phyloP scores from a whole-genome alignment of 768 basidiomycete genomes.

The Tricholoma saponaceum region DNA sequence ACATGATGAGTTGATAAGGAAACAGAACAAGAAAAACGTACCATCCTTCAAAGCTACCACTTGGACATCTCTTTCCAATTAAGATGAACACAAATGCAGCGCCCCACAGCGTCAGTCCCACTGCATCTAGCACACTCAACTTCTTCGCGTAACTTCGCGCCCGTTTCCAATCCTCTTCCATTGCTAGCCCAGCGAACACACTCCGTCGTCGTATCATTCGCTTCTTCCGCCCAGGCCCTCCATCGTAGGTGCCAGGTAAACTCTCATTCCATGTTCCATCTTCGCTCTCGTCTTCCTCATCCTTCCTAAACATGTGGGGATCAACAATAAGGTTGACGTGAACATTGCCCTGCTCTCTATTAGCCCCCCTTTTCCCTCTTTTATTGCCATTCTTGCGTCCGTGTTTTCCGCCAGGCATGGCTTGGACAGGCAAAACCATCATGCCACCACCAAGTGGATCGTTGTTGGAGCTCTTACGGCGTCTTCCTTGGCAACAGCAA shows the following conservation, averaged over 20 bases:
- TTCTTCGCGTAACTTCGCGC: slow-evolving; percentile 54
- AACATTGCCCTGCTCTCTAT: slow-evolving; percentile 45
- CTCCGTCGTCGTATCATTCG: slow-evolving; percentile 39
- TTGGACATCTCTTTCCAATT: slow-evolving; percentile 60
- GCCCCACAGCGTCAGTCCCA: slow-evolving; percentile 50
- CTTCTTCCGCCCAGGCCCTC: slow-evolving; percentile 26
- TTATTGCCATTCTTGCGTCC: slow-evolving; percentile 29
- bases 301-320: slow-evolving; percentile 48
- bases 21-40: slow-evolving; percentile 24
- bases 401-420: slow-evolving; percentile 41
- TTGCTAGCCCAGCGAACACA: slow-evolving; percentile 54
- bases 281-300: slow-evolving; percentile 31
- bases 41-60: slow-evolving; percentile 61
- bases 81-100: slow-evolving; percentile 56
- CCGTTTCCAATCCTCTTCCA: slow-evolving; percentile 60
- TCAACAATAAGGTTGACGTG: slow-evolving; percentile 76
- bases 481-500: slow-evolving; percentile 42
- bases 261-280: slow-evolving; percentile 33
- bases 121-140: slow-evolving; percentile 45
- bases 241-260: slow-evolving; percentile 32
- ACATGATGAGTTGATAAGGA: neutral
- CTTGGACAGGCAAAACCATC: slow-evolving; percentile 63
- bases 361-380: slow-evolving; percentile 32
- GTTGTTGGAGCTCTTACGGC: slow-evolving; percentile 23
- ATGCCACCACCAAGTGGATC: slow-evolving; percentile 36